phyloP scores from a whole-genome alignment of 768 basidiomycete genomes.

The Heimioporus sp. region DNA sequence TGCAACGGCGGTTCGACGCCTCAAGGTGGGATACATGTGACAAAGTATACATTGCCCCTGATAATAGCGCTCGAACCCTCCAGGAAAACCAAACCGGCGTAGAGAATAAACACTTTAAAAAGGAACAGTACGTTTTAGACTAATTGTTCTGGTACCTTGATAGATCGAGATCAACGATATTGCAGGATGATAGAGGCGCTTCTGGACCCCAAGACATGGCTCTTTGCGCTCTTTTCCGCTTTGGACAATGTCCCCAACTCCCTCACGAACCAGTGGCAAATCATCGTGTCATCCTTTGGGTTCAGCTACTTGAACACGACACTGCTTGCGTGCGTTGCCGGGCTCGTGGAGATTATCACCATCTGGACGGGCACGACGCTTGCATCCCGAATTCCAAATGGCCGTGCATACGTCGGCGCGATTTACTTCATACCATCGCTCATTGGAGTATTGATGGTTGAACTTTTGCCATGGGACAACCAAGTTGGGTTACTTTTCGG shows the following conservation, averaged over 20 bases:
- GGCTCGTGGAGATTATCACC: conserved; percentile 62
- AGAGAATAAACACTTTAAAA: conserved; percentile 81
- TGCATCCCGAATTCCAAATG: conserved; percentile 53
- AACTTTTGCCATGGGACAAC: conserved; percentile 62
- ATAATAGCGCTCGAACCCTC: not conserved
- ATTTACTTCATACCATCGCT: conserved; percentile 65
- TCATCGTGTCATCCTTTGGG: conserved; percentile 67
- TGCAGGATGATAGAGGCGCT: conserved; percentile 67
- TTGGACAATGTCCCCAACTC: conserved; percentile 66
- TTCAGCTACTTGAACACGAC: conserved; percentile 66
- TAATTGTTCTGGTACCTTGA: too few species aligned
- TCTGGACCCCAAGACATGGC: conserved; percentile 70
- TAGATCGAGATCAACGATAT: too few species aligned
- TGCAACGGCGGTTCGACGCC: conserved; percentile 56
- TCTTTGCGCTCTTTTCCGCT: conserved; percentile 67
- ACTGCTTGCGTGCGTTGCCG: conserved; percentile 65
- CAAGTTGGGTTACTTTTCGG: conserved; percentile 63
- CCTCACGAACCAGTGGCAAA: conserved; percentile 59
- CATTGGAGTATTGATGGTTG: conserved; percentile 59
- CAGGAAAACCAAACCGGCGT: conserved; percentile 78
- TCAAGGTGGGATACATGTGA: conserved; percentile 45
- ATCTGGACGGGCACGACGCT: conserved; percentile 65
- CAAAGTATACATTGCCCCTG: not conserved
- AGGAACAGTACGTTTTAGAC: conserved; percentile 57
- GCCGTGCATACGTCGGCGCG: conserved; percentile 61